These are phyloP conservation scores for Cercophora scortea DNA, from an alignment of 495 filamentous ascomycete species.

Conservation along the genomic window DNA sequence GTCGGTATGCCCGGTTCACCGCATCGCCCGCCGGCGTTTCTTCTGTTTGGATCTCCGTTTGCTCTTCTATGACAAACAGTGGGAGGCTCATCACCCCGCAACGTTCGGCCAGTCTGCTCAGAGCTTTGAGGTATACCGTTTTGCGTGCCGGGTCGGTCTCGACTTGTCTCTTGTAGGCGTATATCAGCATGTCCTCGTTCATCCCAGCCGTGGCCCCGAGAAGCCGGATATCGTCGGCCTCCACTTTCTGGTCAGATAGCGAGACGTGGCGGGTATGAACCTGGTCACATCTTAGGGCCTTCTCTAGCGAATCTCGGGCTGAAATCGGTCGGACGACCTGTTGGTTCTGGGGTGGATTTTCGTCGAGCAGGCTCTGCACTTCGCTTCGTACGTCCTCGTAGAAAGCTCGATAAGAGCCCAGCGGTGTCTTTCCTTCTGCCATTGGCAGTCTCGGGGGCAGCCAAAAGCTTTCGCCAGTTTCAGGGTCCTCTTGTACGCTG, in stretches of 20 bases:
- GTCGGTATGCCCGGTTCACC: slow-evolving; percentile 10
- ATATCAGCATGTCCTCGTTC: slow-evolving; percentile 16
- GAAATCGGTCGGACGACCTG: slow-evolving; percentile 11
- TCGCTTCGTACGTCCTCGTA: slow-evolving; percentile 27
- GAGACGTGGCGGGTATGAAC: neutral
- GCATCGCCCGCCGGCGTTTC: neutral
- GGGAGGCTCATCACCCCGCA: slow-evolving; percentile 14
- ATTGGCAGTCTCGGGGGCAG: slow-evolving; percentile 14
- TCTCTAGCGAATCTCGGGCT: slow-evolving; percentile 12
- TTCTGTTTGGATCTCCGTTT: slow-evolving; percentile 1
- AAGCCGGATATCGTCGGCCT: slow-evolving; percentile 2
- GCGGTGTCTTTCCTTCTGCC: slow-evolving; percentile 13
- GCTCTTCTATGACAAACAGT: slow-evolving; percentile 13
- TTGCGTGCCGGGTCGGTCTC: slow-evolving; percentile 7
- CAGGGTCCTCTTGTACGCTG: slow-evolving; percentile 15
- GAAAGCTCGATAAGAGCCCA: slow-evolving; percentile 21
- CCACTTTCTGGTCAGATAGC: neutral
- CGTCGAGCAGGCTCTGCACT: slow-evolving; percentile 21
- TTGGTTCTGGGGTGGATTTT: slow-evolving; percentile 4
- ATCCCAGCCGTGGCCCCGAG: slow-evolving; percentile 15
- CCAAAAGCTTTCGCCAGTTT: slow-evolving; percentile 16
- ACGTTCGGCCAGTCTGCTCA: slow-evolving; percentile 8
- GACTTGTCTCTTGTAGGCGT: slow-evolving; percentile 20
- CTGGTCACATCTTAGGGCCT: slow-evolving; percentile 5
- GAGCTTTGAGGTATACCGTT: slow-evolving; percentile 11